Percentiles rank a stretch among this genome's conserved stretches.
Conservation (phyloP, 345 rosid genomes). For the Arabidopsis suecica region DNA sequence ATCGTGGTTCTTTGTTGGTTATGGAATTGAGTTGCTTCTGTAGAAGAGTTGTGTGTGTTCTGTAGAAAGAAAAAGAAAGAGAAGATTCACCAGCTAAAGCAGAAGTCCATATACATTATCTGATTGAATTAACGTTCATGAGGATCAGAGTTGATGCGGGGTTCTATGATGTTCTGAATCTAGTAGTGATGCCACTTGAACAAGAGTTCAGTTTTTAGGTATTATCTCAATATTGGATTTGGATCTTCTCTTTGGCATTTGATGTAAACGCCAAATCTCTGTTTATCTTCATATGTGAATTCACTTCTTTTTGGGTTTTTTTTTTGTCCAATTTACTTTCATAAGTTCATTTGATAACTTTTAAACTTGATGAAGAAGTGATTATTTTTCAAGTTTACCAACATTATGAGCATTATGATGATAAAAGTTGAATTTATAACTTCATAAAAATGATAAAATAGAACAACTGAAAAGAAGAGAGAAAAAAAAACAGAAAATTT, state of each 20-base stretch:
- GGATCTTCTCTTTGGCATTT: conserved; percentile 8
- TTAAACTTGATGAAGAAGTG: background rate
- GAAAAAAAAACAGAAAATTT: background rate
- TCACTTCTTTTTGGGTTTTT: conserved; percentile 16
- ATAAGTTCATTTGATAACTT: conserved; percentile 1
- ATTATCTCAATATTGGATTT: conserved; percentile 5
- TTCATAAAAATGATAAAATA: background rate
- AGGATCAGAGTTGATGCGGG: conserved; percentile 9
- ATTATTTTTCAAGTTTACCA: conserved; percentile 4
- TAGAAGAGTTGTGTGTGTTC: conserved; percentile 28
- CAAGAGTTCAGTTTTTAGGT: conserved; percentile 16
- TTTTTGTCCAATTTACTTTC: conserved; percentile 27
- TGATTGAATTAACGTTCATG: conserved; percentile 13
- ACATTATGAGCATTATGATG: background rate
- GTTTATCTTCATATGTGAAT: conserved; percentile 31
- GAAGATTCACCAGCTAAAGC: conserved; percentile 12
- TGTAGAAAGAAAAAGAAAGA: background rate
- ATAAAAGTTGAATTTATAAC: background rate
- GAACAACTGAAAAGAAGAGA: background rate
- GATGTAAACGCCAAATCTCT: conserved; percentile 7
- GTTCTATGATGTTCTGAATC: background rate
- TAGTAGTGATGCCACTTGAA: conserved; percentile 11
- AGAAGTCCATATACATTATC: conserved; percentile 6
- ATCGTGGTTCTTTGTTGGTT: conserved; percentile 16
- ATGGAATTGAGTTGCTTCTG: conserved; percentile 25